Evolutionary conservation across 2,329 filamentous ascomycete species (phyloP), one percentile per base, ranked within the genome.

Genomic region (Fusarium virguliforme): DNA sequence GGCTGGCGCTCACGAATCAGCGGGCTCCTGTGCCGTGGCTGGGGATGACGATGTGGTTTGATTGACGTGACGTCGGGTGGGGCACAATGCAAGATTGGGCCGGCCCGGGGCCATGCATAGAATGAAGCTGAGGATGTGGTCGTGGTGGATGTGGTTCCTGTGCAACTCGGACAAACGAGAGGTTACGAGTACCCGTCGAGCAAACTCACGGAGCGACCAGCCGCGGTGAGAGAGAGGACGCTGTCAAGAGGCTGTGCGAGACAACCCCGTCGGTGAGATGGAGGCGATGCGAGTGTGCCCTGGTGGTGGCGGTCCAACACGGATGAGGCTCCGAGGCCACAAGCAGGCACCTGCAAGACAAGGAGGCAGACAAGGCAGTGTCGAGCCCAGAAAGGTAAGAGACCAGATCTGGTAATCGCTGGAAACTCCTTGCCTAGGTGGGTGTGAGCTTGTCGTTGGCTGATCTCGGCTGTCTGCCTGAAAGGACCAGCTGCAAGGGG

Each of bases 11-110:
- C 67, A 69, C 67, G 60, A 69, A 72, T 62, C 65, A 70, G 61
- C 62, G 64, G 64, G 54, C 66, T 70, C 63, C 62, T 59, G 60
- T 71, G 53, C 62, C 60, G 67, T 68, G 68, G 61, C 50, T 69
- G 63, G 67, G 67, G 65, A 72, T 75, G 70, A 75, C 60, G 72
- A 73, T 53, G 57, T 66, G 62, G 62, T 68, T 69, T 75, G 72
- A 61, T 72, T 72, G 74, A 75, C 61, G 72, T 76, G 72, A 75
- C 58, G 57, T 64, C 12, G 35, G 60, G 74, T 71, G 64, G 73
- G 73, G 72, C 53, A 58, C 37, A 59, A 63, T 53, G 61, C 54
- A 63, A 58, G 53, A 60, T 55, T 51, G 56, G 59, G 65, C 38
- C 40, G 40, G 40, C 51, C 41, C 34, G 55, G 41, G 50, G 51